Percentiles rank a stretch among this genome's conserved stretches.
Evolutionary conservation across 2,329 filamentous ascomycete genomes (phyloP).

Genomic region (Domatiomyces catenatus): DNA sequence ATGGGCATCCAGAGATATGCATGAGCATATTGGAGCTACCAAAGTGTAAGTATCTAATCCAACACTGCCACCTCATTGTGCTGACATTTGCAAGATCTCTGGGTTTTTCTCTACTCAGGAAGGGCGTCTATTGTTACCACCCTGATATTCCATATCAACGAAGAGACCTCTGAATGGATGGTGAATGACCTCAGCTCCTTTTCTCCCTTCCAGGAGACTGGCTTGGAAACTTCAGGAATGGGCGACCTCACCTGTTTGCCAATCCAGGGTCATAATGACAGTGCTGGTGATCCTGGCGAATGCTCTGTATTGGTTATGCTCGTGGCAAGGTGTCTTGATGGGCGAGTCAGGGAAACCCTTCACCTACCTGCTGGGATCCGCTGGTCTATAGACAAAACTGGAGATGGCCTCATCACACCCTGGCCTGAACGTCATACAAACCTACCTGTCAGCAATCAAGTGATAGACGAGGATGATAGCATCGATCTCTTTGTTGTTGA

Average conservation of each 20-base stretch:
- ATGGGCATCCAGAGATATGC: constrained; percentile 37
- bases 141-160: constrained; percentile 20
- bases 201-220: constrained; percentile 7
- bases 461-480: no score
- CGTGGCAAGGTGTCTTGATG: not conserved
- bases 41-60: constrained; percentile 19
- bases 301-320: not conserved
- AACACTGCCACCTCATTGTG: not conserved
- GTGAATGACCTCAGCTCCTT: constrained; percentile 3
- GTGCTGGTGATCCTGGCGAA: not conserved
- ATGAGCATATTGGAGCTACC: constrained; percentile 22
- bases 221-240: not conserved
- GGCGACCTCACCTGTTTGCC: not conserved
- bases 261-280: not conserved
- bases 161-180: not conserved
- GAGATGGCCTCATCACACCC: no score
- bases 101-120: constrained; percentile 27
- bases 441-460: no score
- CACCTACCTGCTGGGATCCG: no score
- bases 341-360: no score
- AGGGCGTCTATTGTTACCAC: constrained; percentile 20
- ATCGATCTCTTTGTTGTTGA: constrained; percentile 95
- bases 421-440: no score
- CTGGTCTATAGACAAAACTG: no score
- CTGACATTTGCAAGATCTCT: constrained; percentile 20